A percentile compares a stretch with the other conserved stretches of the same genome.
These are phyloP conservation scores for Crataegus laevigata DNA, from an alignment of 306 rosid species.

Conservation along the genomic window DNA sequence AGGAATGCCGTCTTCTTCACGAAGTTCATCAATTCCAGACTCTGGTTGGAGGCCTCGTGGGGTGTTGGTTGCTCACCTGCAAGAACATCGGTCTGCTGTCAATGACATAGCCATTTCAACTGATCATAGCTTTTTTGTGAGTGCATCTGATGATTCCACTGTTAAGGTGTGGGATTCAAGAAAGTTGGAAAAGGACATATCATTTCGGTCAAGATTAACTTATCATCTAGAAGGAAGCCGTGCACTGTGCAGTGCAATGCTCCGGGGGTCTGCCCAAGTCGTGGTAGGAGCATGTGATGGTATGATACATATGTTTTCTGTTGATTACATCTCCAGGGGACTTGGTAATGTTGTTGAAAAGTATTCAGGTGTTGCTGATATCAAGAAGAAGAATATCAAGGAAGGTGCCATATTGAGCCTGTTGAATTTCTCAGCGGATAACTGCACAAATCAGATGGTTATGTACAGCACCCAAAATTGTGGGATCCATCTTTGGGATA, in stretches of 20 bases:
- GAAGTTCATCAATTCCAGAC: constrained; percentile 60
- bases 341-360: constrained; percentile 85
- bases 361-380: constrained; percentile 89
- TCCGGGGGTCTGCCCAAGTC: constrained; percentile 79
- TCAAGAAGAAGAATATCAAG: constrained; percentile 77
- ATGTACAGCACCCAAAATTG: constrained; percentile 92
- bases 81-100: constrained; percentile 92
- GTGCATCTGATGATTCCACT: constrained; percentile 92
- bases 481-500: constrained; percentile 96
- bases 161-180: constrained; percentile 96
- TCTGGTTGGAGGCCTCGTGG: constrained; percentile 99
- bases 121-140: constrained; percentile 85
- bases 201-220: constrained; percentile 90
- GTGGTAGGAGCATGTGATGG: constrained; percentile 97
- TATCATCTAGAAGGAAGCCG: constrained; percentile 96
- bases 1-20: constrained; percentile 55
- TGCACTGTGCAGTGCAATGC: constrained; percentile 76
- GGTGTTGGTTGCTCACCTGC: constrained; percentile 93
- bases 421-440: constrained; percentile 59
- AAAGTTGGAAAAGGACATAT: constrained; percentile 91
- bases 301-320: constrained; percentile 74
- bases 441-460: constrained; percentile 41
- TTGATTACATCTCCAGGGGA: constrained; percentile 84
- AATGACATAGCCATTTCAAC: constrained; percentile 84
- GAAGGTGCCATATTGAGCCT: constrained; percentile 86